Base-by-base conservation (phyloP, 1,139 yeast species). In the Groenewaldozyma sp. region DNA sequence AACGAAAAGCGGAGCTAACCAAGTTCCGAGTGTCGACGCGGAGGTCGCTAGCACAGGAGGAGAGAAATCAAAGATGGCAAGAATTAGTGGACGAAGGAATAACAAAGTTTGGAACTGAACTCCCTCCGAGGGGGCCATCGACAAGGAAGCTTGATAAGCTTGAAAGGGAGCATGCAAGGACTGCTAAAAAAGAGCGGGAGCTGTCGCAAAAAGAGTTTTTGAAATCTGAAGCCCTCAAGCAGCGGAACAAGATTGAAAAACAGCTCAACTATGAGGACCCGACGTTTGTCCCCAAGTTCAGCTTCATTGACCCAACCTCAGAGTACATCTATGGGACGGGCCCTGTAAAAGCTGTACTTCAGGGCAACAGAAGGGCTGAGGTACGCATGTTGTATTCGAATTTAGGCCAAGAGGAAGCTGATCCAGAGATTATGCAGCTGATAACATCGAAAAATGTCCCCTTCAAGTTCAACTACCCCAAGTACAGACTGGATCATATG, bases 321-420 rank as follows among this genome's bases (percentile, higher is more conserved):
- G 95, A 86, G 52, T 78, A 78, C 51, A 60, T 86, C 1, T 84
- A 72, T 54, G 96, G 96, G 3, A 76, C 81, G 0, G 81, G 82
- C 43, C 66, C 94, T 0, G 91, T 87, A 1, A 52, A 71, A 24
- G 80, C 94, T 1, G 94, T 86, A 0, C 62, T 87, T 40, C 59
- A 63, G 20, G 72, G 80, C 9, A 65, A 69, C 16, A 74, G 71
- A 47, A 67, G 94, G 50, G 64, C 58, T 10, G 67, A 69, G 41
- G 73, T 70, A 54, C 72, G 73, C 34, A 70, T 70, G 39, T 55
- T 86, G 24, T 68, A 69, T 45, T 61, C 71, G 13, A 59, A 62
- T 20, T 50, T 61, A 3, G 58, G 59, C 22, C 65, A 65, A 14
- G 42, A 41, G 9, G 37, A 42, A 11, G 40, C 45, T 14, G 41